Base-by-base conservation (phyloP, 2,329 filamentous ascomycete genomes). In the Ophiostoma ips region DNA sequence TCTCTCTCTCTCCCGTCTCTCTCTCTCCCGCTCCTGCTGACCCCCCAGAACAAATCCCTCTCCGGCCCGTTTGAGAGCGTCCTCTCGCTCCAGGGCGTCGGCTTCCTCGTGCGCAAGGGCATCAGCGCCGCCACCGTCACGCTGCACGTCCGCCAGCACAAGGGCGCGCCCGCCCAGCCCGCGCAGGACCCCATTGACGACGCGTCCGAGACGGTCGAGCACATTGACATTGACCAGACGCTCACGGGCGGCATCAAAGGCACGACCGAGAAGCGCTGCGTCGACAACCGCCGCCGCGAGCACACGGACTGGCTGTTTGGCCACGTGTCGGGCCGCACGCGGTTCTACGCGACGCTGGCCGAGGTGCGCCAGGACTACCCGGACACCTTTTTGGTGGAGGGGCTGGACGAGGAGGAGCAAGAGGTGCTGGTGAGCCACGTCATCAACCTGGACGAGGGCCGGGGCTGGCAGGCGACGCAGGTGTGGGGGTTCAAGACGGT, bases 291-390 rank as follows among this genome's bases (percentile, higher is more conserved):
- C 49, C 64, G 58, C 57, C 80, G 83, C 58, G 74, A 77, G 55
- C 85, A 89, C 69, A 69, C 68, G 21, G 87, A 95, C 70, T 81
- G 80, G 71, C 76, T 94, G 57, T 95, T 94, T 63, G 88, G 88
- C 52, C 68, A 67, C 50, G 74, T 92, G 55, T 69, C 70, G 48
- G 85, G 83, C 51, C 72, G 71, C 53, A 77, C 73, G 40, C 66
- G 69, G 43, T 79, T 73, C 62, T 57, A 76, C 52, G 13, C 3
- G 10, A 34, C 19, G 5, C 52, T 50, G 13, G 43, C 50, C 9
- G 71, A 73, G 16, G 63, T 78, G 35, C 63, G 68, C n/a, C 76
- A 81, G 58, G 75, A 70, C 5, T 77, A 67, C 51, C 69, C 81
- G 49, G 71, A 69, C 55, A 33, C 24, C 13, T 52, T 44, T 10